Percentiles rank a stretch among this genome's conserved stretches.
Conservation (phyloP, 345 rosid genomes). For the Moricandia moricandioides region DNA sequence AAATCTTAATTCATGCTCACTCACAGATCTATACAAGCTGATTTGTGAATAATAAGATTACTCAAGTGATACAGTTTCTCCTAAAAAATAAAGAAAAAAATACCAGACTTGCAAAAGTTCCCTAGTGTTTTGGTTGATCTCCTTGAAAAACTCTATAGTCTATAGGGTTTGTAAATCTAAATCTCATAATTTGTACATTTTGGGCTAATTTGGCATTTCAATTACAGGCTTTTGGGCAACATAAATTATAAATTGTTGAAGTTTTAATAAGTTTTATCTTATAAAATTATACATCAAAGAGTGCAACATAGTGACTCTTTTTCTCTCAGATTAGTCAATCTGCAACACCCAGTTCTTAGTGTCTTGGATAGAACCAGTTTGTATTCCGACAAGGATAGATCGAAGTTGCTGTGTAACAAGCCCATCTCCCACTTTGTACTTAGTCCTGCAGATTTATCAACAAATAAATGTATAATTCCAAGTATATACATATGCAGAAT, state of each 20-base stretch:
- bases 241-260: too few species aligned
- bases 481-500: not conserved
- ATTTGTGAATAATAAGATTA: too few species aligned
- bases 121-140: not conserved
- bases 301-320: constrained; percentile 3
- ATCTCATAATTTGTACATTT: not conserved
- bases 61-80: not conserved
- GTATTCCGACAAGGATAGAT: constrained; percentile 45
- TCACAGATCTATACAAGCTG: too few species aligned
- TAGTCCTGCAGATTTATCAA: constrained; percentile 42
- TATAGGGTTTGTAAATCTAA: not conserved
- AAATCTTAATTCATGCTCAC: too few species aligned
- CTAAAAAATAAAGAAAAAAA: not conserved
- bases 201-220: not conserved
- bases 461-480: not conserved
- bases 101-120: too few species aligned
- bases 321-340: constrained; percentile 32
- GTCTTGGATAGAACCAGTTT: constrained; percentile 51
- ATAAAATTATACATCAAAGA: constrained; percentile 5
- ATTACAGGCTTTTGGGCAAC: not conserved
- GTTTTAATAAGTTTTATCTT: too few species aligned
- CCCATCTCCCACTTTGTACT: constrained; percentile 40
- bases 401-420: constrained; percentile 37
- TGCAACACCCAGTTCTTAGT: constrained; percentile 48
- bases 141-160: constrained; percentile 1